phyloP scores from a whole-genome alignment of 2,329 filamentous ascomycete genomes.

The Tolypocladium cylindrosporum region DNA sequence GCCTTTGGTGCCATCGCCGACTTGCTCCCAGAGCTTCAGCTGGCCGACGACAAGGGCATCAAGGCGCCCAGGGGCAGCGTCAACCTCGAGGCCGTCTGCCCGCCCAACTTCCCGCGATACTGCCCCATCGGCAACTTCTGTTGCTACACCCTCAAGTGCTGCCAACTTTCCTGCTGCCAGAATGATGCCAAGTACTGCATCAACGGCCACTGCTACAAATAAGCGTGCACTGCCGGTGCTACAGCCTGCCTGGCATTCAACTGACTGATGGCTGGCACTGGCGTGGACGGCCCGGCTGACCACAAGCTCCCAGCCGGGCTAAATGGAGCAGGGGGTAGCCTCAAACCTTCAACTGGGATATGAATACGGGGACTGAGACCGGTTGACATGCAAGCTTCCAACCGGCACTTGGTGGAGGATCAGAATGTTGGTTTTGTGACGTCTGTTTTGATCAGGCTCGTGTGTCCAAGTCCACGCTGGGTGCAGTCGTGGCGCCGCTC shows the following conservation, averaged over 20 bases:
- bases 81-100: neutral
- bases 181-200: conserved; percentile 2
- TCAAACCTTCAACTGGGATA: neutral
- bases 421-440: neutral
- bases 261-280: neutral
- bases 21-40: neutral
- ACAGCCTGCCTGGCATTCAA: neutral
- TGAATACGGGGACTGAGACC: neutral
- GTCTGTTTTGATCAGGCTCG: neutral
- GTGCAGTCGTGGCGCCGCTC: neutral
- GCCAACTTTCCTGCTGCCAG: conserved; percentile 3
- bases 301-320: neutral
- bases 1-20: neutral
- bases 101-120: conserved; percentile 2
- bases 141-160: conserved; percentile 7
- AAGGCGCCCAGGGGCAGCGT: neutral
- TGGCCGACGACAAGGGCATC: conserved; percentile 3
- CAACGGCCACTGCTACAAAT: conserved; percentile 6
- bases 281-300: neutral
- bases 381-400: neutral
- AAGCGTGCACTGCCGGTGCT: neutral
- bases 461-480: neutral
- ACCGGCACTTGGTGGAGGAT: neutral
- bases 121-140: conserved; percentile 3
- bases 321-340: too few species aligned